Percentiles rank a stretch among this genome's conserved stretches.
These are phyloP conservation scores for Xanthoconium separans DNA, from an alignment of 1,284 basidiomycete genomes.

Conservation along the genomic window DNA sequence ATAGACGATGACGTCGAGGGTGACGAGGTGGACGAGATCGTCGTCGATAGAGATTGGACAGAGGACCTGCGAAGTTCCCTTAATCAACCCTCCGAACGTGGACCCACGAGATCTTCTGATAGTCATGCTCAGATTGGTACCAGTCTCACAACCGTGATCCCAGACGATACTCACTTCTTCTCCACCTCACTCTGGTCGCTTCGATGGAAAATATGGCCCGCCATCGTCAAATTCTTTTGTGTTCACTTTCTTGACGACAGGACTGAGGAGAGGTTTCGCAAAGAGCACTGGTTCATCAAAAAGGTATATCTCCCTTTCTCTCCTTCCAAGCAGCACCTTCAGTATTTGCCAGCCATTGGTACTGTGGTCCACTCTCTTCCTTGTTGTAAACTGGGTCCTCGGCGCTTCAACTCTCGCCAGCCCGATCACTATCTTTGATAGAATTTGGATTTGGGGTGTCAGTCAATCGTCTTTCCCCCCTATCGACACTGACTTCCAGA, in stretches of 20 bases:
- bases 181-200: conserved; percentile 33
- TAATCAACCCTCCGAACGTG: conserved; percentile 49
- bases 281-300: conserved; percentile 51
- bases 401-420: conserved; percentile 50
- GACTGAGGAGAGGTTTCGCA: conserved; percentile 57
- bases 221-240: conserved; percentile 49
- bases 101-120: conserved; percentile 45
- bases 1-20: conserved; percentile 30
- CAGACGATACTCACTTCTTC: conserved; percentile 32
- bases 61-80: conserved; percentile 53
- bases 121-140: conserved; percentile 36
- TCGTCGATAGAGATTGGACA: conserved; percentile 70
- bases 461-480: conserved; percentile 21
- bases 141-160: conserved; percentile 32
- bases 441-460: conserved; percentile 64
- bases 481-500: conserved; percentile 37
- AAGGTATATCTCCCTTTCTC: conserved; percentile 35
- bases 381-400: conserved; percentile 71
- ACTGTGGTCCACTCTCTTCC: conserved; percentile 63
- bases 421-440: conserved; percentile 49
- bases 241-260: conserved; percentile 56
- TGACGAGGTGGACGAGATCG: conserved; percentile 58
- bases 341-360: conserved; percentile 45
- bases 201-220: conserved; percentile 43
- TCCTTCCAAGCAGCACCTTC: not conserved